phyloP scores from a whole-genome alignment of 345 rosid species.

The Punica granatum region DNA sequence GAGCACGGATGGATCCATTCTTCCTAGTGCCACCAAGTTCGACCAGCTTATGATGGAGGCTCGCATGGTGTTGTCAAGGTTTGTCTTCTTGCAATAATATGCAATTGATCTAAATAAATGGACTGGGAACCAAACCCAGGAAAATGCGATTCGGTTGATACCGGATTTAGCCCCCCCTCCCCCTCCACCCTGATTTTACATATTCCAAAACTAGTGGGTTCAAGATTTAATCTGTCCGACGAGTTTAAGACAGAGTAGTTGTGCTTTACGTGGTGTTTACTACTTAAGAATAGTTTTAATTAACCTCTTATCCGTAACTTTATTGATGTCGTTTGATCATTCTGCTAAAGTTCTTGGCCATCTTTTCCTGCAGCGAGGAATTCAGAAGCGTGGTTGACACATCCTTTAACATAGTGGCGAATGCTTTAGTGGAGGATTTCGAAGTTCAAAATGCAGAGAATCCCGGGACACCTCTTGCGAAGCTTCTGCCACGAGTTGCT shows the following conservation, averaged over 20 bases:
- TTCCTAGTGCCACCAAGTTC: constrained; percentile 40
- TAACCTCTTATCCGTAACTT: background rate
- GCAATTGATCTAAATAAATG: background rate
- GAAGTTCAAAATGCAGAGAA: constrained; percentile 33
- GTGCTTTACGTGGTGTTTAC: background rate
- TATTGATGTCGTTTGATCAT: background rate
- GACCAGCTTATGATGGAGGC: constrained; percentile 79
- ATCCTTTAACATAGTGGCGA: constrained; percentile 49
- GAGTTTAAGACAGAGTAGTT: background rate
- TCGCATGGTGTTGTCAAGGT: constrained; percentile 72
- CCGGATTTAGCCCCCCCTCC: no score
- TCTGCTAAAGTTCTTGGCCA: background rate
- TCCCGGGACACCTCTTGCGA: constrained; percentile 64
- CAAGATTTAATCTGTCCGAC: background rate
- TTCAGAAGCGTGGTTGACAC: constrained; percentile 47
- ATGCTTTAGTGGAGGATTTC: constrained; percentile 49
- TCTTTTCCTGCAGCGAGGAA: constrained; percentile 54
- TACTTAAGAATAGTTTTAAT: background rate
- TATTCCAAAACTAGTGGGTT: background rate
- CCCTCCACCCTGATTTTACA: no score
- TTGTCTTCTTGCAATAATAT: constrained; percentile 8
- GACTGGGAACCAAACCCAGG: no score
- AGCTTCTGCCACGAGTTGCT: constrained; percentile 65
- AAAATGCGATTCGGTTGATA: no score
- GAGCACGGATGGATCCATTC: constrained; percentile 21